Evolutionary conservation across 2,329 filamentous ascomycete genomes (phyloP), one percentile per base, ranked within the genome.

Genomic region (Colletotrichum endophyticum): DNA sequence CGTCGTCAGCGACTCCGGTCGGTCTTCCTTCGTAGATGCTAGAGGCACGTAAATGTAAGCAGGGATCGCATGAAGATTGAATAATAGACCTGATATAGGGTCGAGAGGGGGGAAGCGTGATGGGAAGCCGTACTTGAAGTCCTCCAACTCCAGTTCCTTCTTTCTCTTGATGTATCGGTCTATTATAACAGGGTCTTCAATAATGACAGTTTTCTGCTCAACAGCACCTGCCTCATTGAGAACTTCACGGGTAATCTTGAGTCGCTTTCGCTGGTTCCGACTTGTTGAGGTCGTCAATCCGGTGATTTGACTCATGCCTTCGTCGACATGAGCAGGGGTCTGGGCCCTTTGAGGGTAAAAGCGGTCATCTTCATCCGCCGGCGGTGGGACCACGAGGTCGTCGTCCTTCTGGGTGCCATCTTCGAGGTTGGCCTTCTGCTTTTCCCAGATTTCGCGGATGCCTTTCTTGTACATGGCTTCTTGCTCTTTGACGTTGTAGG

Each of bases 401-500:
- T 93, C 91, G 68, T 92, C 91, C 79, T 92, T 93, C 76, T 95
- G 93, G 63, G 93, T 90, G 2, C 87, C 87, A 73, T 97, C 94
- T 8, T 93, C 93, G 8, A 99, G 88, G 69, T 94, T 96, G 16
- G 91, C 87, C 84, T 94, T 95, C 84, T 99, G 96, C 79, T 94
- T 93, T 77, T 95, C 93, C 97, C 97, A 99, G 77, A 99, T 98
- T 77, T 95, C 93, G 72, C 93, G 92, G 80, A 99, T 98, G 27
- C 95, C 95, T 70, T 96, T 94, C 80, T 98, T 95, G 83, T 99
- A 99, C 80, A 95, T 94, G 78, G 92, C 93, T 82, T 99, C 95
- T 84, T 99, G 97, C 79, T 95, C 94, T 82, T 96, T 97, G 77
- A 99, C 97, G 79, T 99, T 99, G 87, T 99, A 99, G 80, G 95